phyloP scores from a whole-genome alignment of 1,284 basidiomycete species.

The Vanrija sp. region DNA sequence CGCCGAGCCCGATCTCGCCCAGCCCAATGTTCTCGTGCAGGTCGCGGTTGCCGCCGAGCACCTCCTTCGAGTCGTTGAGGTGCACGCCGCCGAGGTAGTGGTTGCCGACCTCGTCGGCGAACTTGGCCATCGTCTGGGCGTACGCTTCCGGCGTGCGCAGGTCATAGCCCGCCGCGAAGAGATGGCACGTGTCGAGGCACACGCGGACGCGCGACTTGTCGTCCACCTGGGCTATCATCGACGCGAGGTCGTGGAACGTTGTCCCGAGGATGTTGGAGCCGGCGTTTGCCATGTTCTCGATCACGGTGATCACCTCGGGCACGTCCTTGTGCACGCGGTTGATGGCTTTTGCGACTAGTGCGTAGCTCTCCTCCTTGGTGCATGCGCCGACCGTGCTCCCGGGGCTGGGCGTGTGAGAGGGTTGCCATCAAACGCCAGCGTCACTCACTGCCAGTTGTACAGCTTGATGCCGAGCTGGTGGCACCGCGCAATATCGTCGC shows the following conservation, averaged over 20 bases:
- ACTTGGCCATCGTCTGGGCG: slow-evolving; percentile 53
- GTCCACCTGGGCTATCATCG: slow-evolving; percentile 67
- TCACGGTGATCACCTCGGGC: slow-evolving; percentile 60
- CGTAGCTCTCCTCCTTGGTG: slow-evolving; percentile 60
- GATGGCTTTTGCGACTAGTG: slow-evolving; percentile 67
- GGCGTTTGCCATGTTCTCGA: slow-evolving; percentile 85
- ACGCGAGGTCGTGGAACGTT: slow-evolving; percentile 63
- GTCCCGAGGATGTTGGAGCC: slow-evolving; percentile 72
- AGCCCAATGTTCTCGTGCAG: slow-evolving; percentile 79
- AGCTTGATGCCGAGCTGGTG: slow-evolving; percentile 68
- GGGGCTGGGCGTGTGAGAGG: slow-evolving; percentile 54
- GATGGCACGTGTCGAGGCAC: slow-evolving; percentile 83
- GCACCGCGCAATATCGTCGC: slow-evolving; percentile 78
- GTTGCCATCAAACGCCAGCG: background rate
- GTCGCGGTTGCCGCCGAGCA: slow-evolving; percentile 64
- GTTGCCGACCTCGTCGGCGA: slow-evolving; percentile 65
- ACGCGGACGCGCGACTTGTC: slow-evolving; percentile 74
- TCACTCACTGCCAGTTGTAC: slow-evolving; percentile 79
- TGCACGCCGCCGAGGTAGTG: slow-evolving; percentile 75
- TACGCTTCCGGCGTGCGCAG: slow-evolving; percentile 58
- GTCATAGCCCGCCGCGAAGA: slow-evolving; percentile 80
- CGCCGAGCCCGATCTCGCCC: slow-evolving; percentile 64
- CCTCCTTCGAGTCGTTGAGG: slow-evolving; percentile 74
- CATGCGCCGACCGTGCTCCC: slow-evolving; percentile 72
- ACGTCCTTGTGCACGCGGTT: slow-evolving; percentile 73